phyloP scores from a whole-genome alignment of 2,329 filamentous ascomycete species.

The Exophiala mesophila region DNA sequence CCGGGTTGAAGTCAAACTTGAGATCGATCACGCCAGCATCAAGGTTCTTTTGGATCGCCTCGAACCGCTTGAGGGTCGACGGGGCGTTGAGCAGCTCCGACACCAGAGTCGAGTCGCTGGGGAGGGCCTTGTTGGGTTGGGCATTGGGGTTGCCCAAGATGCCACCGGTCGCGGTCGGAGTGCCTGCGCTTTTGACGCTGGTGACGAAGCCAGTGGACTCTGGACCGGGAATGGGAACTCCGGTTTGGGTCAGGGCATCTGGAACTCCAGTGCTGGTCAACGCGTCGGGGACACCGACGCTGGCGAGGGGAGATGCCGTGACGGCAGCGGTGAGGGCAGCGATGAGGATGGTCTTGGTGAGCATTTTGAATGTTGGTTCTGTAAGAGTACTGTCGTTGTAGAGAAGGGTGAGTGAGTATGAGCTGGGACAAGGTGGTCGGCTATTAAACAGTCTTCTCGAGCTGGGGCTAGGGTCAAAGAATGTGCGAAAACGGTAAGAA shows the following conservation, averaged over 20 bases:
- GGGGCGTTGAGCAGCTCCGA: constrained; percentile 24
- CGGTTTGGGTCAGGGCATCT: too few species aligned
- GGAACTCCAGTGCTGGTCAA: too few species aligned
- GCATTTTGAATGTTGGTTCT: constrained; percentile 18
- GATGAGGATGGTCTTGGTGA: constrained; percentile 19
- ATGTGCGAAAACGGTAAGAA: constrained; percentile 21
- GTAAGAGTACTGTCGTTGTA: too few species aligned
- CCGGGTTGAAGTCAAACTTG: constrained; percentile 28
- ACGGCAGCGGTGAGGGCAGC: constrained; percentile 18
- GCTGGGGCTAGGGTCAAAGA: constrained; percentile 14
- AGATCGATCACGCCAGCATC: constrained; percentile 19
- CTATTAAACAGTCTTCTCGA: neutral
- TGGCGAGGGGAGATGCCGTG: constrained; percentile 16
- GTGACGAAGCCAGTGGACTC: constrained; percentile 4
- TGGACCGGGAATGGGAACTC: constrained; percentile 2
- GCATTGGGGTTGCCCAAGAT: constrained; percentile 17
- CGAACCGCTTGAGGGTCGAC: constrained; percentile 21
- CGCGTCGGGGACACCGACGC: too few species aligned
- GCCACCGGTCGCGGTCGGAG: constrained; percentile 3
- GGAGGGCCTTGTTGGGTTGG: constrained; percentile 19
- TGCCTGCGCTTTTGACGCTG: constrained; percentile 7
- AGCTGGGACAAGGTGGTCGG: neutral
- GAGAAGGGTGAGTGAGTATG: too few species aligned
- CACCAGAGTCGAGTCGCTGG: constrained; percentile 15
- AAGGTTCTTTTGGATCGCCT: constrained; percentile 18